These are phyloP conservation scores for Haberlea rhodopensis DNA, from an alignment of 257 asterid species.

Conservation along the genomic window DNA sequence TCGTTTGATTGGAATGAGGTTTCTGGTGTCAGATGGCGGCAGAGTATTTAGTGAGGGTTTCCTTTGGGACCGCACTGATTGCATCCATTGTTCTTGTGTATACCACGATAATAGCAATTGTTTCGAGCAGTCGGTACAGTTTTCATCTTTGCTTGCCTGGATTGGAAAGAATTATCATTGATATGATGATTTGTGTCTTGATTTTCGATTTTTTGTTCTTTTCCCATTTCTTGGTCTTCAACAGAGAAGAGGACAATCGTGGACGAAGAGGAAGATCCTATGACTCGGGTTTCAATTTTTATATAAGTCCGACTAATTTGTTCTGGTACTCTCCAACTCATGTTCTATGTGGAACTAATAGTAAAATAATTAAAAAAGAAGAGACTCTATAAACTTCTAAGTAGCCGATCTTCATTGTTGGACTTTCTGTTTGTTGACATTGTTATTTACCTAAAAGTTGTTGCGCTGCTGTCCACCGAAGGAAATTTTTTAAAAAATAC, in stretches of 20 bases:
- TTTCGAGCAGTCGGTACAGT: slow-evolving; percentile 74
- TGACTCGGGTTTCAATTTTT: slow-evolving; percentile 55
- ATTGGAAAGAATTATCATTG: slow-evolving; percentile 3
- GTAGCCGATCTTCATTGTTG: slow-evolving; percentile 15
- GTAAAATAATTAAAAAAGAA: slow-evolving; percentile 5
- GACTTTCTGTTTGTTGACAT: slow-evolving; percentile 8
- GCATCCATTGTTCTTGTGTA: slow-evolving; percentile 90
- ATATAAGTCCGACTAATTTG: slow-evolving; percentile 65
- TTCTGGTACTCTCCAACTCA: slow-evolving; percentile 60
- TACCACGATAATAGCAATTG: slow-evolving; percentile 75
- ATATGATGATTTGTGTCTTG: slow-evolving; percentile 7
- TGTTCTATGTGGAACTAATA: slow-evolving; percentile 15
- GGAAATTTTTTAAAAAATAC: too few relatives aligned
- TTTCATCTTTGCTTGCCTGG: slow-evolving; percentile 23
- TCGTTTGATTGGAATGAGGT: slow-evolving; percentile 22
- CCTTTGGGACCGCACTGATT: slow-evolving; percentile 95
- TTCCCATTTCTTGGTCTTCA: slow-evolving; percentile 20
- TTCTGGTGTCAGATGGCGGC: slow-evolving; percentile 66
- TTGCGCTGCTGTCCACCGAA: background rate
- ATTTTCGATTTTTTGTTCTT: background rate
- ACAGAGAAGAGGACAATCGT: slow-evolving; percentile 81
- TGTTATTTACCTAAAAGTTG: background rate
- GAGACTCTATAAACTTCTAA: slow-evolving; percentile 3
- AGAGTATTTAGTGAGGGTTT: slow-evolving; percentile 84
- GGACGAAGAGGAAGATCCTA: slow-evolving; percentile 86